These are phyloP conservation scores for Pseudozyma thailandica DNA, from an alignment of 1,284 basidiomycete species.

Conservation along the genomic window DNA sequence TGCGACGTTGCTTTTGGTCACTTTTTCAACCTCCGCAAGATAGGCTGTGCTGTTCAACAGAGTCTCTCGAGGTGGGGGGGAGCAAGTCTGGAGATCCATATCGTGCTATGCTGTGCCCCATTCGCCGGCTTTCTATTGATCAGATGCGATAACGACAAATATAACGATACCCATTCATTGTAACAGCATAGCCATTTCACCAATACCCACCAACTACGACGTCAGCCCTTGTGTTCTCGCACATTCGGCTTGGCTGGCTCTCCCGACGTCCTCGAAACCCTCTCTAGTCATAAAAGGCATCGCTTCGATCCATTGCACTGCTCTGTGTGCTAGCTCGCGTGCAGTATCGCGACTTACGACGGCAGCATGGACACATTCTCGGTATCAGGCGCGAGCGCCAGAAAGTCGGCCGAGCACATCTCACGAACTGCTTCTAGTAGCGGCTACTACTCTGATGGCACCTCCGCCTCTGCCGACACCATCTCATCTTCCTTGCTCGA, in stretches of 20 bases:
- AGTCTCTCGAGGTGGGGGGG: too few species aligned
- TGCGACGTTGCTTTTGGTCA: constrained; percentile 11
- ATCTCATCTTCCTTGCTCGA: constrained; percentile 52
- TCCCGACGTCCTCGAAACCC: background rate
- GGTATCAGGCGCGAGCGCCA: constrained; percentile 8
- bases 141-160: background rate
- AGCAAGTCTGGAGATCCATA: too few species aligned
- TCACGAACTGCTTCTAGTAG: constrained; percentile 39
- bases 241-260: background rate
- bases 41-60: constrained; percentile 3
- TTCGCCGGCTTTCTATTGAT: background rate
- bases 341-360: too few species aligned
- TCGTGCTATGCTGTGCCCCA: background rate
- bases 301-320: too few species aligned
- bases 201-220: background rate
- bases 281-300: background rate
- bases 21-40: constrained; percentile 6
- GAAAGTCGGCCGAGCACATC: constrained; percentile 33
- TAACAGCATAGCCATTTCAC: background rate
- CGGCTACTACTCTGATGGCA: constrained; percentile 35
- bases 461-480: constrained; percentile 35
- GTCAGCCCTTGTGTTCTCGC: background rate
- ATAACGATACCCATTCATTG: background rate
- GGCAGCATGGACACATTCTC: constrained; percentile 29
- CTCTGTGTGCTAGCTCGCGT: too few species aligned